A percentile compares a stretch with the other conserved stretches of the same genome.
phyloP scores from a whole-genome alignment of 2,329 filamentous ascomycete genomes.

The Penicillium sp. region DNA sequence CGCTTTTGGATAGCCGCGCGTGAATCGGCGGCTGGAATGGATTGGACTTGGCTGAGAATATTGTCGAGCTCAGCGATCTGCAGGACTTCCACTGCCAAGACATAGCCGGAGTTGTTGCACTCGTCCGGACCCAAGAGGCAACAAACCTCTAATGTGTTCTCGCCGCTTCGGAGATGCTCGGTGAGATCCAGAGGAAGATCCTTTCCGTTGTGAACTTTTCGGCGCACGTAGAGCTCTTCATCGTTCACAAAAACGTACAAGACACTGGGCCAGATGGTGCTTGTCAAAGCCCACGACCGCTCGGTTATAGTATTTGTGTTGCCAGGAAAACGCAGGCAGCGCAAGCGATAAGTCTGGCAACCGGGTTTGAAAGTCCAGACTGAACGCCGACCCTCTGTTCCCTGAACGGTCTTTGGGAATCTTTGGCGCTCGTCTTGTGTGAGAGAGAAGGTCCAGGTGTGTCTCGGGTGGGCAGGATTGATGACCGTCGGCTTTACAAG shows the following conservation, averaged over 20 bases:
- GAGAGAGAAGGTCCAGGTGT: conserved; percentile 39
- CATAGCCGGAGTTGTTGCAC: conserved; percentile 44
- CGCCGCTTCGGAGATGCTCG: conserved; percentile 52
- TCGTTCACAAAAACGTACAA: conserved; percentile 68
- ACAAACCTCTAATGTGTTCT: conserved; percentile 59
- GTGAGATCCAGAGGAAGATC: conserved; percentile 76
- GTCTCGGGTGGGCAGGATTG: conserved; percentile 23
- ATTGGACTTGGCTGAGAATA: conserved; percentile 40
- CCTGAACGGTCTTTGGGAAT: conserved; percentile 29
- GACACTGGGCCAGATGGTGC: conserved; percentile 67
- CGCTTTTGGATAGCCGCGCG: conserved; percentile 55
- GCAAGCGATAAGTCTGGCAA: conserved; percentile 63
- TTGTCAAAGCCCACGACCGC: conserved; percentile 58
- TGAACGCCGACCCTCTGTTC: conserved; percentile 23
- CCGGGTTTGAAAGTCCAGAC: conserved; percentile 46
- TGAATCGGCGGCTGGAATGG: conserved; percentile 49
- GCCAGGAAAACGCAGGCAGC: conserved; percentile 54
- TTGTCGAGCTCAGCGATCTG: conserved; percentile 48
- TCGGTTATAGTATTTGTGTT: conserved; percentile 22
- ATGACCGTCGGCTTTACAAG: conserved; percentile 31
- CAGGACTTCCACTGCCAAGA: conserved; percentile 67
- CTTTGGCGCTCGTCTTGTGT: conserved; percentile 25
- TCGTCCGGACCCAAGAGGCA: conserved; percentile 42
- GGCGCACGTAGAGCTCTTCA: conserved; percentile 54
- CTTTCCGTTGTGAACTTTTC: conserved; percentile 68